Percentiles rank a stretch among this genome's conserved stretches.
Evolutionary conservation across 192 early-diverging fungal genomes (phyloP).

Genomic region (Podila verticillata): DNA sequence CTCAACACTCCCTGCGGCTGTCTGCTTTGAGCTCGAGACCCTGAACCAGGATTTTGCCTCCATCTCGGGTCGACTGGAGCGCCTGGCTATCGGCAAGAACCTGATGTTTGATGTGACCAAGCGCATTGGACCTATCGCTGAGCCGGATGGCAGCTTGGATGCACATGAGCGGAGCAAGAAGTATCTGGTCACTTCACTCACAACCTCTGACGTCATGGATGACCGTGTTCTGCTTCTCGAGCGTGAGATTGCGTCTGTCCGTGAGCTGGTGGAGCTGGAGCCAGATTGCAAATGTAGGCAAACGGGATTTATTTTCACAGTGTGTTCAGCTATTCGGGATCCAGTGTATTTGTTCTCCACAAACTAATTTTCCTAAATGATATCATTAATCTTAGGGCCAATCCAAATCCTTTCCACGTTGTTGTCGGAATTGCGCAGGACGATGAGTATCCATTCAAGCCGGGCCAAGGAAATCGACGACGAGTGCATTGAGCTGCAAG

Average conservation of each 20-base stretch:
- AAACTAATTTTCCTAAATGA: too few species aligned
- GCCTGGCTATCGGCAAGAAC: slow-evolving; percentile 33
- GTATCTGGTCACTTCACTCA: slow-evolving; percentile 33
- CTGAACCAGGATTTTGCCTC: slow-evolving; percentile 15
- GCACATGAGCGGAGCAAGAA: slow-evolving; percentile 2
- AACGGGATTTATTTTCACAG: not conserved
- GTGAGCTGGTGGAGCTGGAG: slow-evolving; percentile 80
- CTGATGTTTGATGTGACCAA: slow-evolving; percentile 44
- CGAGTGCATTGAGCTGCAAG: slow-evolving; percentile 56
- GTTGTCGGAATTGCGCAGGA: slow-evolving; percentile 29
- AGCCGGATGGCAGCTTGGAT: slow-evolving; percentile 15
- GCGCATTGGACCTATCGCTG: slow-evolving; percentile 25
- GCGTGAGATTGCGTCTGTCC: slow-evolving; percentile 67
- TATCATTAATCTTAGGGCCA: slow-evolving; percentile 14
- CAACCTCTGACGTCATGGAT: slow-evolving; percentile 6
- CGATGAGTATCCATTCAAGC: slow-evolving; percentile 13
- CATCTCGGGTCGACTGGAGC: slow-evolving; percentile 24
- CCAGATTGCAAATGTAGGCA: slow-evolving; percentile 84
- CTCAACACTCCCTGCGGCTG: slow-evolving; percentile 14
- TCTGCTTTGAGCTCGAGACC: slow-evolving; percentile 44
- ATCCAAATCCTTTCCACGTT: slow-evolving; percentile 36
- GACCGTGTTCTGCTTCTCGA: slow-evolving; percentile 58
- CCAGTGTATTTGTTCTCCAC: too few species aligned
- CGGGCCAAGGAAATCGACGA: slow-evolving; percentile 42
- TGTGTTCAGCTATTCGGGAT: too few species aligned